These are phyloP conservation scores for Metschnikowia kunwiensis DNA, from an alignment of 805 yeast species.

Conservation along the genomic window DNA sequence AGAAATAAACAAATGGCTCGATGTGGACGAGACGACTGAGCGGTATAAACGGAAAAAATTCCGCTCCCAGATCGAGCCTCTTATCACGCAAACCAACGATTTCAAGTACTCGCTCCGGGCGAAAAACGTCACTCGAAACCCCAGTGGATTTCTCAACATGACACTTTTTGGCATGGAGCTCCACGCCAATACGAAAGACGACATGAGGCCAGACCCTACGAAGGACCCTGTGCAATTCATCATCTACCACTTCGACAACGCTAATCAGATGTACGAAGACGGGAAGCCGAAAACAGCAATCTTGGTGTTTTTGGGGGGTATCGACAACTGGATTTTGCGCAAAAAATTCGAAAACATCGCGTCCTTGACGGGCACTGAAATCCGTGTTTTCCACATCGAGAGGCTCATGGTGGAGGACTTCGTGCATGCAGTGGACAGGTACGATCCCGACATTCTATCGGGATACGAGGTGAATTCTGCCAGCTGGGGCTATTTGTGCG, in stretches of 20 bases:
- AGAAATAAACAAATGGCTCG: constrained; percentile 36
- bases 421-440: constrained; percentile 49
- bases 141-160: constrained; percentile 45
- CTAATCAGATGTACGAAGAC: constrained; percentile 18
- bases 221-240: constrained; percentile 57
- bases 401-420: constrained; percentile 54
- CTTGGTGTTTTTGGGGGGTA: constrained; percentile 7
- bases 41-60: constrained; percentile 16
- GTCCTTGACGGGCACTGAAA: constrained; percentile 3
- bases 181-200: constrained; percentile 55
- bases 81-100: constrained; percentile 39
- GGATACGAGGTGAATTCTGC: constrained; percentile 79
- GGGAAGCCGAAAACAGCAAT: constrained; percentile 8
- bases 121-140: constrained; percentile 31
- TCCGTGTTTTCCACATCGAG: constrained; percentile 40
- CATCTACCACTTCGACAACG: constrained; percentile 59
- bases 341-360: constrained; percentile 5
- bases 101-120: constrained; percentile 39
- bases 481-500: constrained; percentile 90
- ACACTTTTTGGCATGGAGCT: constrained; percentile 65
- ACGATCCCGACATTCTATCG: constrained; percentile 84
- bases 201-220: constrained; percentile 58
- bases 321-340: not conserved
- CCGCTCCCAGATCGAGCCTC: constrained; percentile 52
- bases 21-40: constrained; percentile 14